phyloP scores from a whole-genome alignment of 495 filamentous ascomycete species.

The Aspergillus conjunctus region DNA sequence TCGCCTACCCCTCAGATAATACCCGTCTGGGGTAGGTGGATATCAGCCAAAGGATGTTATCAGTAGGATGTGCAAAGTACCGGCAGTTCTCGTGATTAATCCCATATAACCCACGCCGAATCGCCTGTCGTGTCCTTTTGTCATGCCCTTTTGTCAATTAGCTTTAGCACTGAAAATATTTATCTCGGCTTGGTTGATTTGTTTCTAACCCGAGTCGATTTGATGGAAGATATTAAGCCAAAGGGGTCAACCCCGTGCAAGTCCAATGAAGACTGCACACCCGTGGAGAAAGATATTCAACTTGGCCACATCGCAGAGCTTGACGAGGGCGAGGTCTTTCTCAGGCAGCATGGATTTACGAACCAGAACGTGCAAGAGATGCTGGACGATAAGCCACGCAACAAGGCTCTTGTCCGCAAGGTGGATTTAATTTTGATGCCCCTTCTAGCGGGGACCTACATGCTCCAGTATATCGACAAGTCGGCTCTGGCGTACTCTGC shows the following conservation, averaged over 20 bases:
- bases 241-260: not conserved
- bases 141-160: no score
- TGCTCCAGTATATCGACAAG: conserved; percentile 45
- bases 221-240: not conserved
- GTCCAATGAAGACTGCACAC: not conserved
- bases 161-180: no score
- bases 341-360: conserved; percentile 35
- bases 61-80: not conserved
- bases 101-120: not conserved
- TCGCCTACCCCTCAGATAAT: not conserved
- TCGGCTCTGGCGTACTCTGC: conserved; percentile 39
- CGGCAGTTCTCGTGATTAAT: not conserved
- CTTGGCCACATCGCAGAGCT: conserved; percentile 33
- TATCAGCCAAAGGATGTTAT: not conserved
- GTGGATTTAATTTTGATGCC: conserved; percentile 52
- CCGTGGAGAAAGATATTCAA: conserved; percentile 29
- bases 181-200: no score
- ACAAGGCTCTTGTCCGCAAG: conserved; percentile 15
- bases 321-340: conserved; percentile 39
- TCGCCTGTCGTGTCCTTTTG: not conserved
- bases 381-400: conserved; percentile 12
- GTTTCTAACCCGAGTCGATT: no score
- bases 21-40: not conserved
- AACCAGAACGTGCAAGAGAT: conserved; percentile 21
- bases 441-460: conserved; percentile 54